A percentile compares a stretch with the other conserved stretches of the same genome.
phyloP scores from a whole-genome alignment of 805 yeast species.

The Wickerhamomyces canadensis region DNA sequence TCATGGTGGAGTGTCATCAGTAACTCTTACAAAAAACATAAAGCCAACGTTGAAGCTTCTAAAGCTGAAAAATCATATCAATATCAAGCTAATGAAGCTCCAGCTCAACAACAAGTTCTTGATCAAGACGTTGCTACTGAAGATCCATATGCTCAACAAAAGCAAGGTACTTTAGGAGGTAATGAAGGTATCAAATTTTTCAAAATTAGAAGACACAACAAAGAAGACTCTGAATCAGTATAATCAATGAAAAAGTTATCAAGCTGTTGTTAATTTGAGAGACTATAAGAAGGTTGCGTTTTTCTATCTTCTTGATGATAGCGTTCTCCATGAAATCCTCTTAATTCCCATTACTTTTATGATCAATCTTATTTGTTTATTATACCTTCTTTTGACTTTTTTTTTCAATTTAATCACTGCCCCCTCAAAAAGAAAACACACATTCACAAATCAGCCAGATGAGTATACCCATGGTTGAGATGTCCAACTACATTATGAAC shows the following conservation, averaged over 20 bases:
- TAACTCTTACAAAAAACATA: slow-evolving; percentile 46
- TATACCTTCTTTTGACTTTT: too few relatives aligned
- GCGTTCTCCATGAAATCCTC: too few relatives aligned
- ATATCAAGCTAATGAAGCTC: slow-evolving; percentile 10
- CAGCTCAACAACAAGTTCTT: slow-evolving; percentile 13
- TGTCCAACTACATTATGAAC: too few relatives aligned
- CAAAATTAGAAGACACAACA: slow-evolving; percentile 57
- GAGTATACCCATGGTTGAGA: too few relatives aligned
- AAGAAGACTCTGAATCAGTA: slow-evolving; percentile 35
- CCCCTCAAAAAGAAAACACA: too few relatives aligned
- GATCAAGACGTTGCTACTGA: slow-evolving; percentile 19
- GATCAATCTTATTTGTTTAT: too few relatives aligned
- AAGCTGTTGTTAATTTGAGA: too few relatives aligned
- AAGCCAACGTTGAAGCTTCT: slow-evolving; percentile 31
- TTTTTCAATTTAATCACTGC: too few relatives aligned
- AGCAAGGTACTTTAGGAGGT: slow-evolving; percentile 26
- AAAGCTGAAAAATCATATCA: slow-evolving; percentile 15
- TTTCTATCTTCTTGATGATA: too few relatives aligned
- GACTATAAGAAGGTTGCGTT: too few relatives aligned
- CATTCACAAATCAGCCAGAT: too few relatives aligned
- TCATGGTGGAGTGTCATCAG: slow-evolving; percentile 46
- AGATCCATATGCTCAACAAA: slow-evolving; percentile 24
- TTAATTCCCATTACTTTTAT: too few relatives aligned
- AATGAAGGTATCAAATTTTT: slow-evolving; percentile 71
- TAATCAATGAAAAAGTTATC: slow-evolving; percentile 11